Conservation (phyloP, 2,329 filamentous ascomycete species). For the Hirsutella minnesotensis region DNA sequence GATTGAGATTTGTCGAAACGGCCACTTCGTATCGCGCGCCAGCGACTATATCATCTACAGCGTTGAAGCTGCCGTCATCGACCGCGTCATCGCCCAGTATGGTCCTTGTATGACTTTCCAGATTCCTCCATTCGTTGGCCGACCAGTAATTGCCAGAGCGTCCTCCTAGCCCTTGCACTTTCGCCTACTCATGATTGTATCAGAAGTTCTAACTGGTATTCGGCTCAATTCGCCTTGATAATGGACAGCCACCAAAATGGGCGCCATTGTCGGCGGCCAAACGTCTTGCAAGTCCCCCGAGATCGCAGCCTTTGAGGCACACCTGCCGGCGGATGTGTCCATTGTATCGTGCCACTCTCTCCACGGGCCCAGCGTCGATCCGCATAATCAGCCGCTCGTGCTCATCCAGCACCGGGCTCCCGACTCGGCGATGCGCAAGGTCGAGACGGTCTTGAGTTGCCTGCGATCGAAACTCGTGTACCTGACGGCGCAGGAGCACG, state of each 20-base stretch:
- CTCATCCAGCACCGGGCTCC: slow-evolving; percentile 88
- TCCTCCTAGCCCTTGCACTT: not conserved
- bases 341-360: slow-evolving; percentile 95
- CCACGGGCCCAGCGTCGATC: slow-evolving; percentile 83
- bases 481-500: slow-evolving; percentile 77
- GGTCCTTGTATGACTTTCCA: slow-evolving; percentile 62
- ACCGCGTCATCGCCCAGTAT: slow-evolving; percentile 74
- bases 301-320: slow-evolving; percentile 80
- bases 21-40: slow-evolving; percentile 85
- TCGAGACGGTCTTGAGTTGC: slow-evolving; percentile 71
- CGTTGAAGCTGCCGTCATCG: slow-evolving; percentile 88
- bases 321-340: slow-evolving; percentile 78
- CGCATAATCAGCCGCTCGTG: slow-evolving; percentile 81
- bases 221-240: not conserved
- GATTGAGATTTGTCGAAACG: slow-evolving; percentile 84
- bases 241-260: slow-evolving; percentile 74
- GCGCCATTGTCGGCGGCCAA: slow-evolving; percentile 91
- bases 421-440: slow-evolving; percentile 61
- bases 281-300: slow-evolving; percentile 98
- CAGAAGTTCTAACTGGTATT: not conserved
- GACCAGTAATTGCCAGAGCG: not conserved
- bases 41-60: slow-evolving; percentile 99
- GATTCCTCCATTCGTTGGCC: slow-evolving; percentile 1
- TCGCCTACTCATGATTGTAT: no score
- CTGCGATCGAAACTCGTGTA: slow-evolving; percentile 79